Base-by-base conservation (phyloP, 2,329 filamentous ascomycete genomes). In the Aureobasidium uvarum region DNA sequence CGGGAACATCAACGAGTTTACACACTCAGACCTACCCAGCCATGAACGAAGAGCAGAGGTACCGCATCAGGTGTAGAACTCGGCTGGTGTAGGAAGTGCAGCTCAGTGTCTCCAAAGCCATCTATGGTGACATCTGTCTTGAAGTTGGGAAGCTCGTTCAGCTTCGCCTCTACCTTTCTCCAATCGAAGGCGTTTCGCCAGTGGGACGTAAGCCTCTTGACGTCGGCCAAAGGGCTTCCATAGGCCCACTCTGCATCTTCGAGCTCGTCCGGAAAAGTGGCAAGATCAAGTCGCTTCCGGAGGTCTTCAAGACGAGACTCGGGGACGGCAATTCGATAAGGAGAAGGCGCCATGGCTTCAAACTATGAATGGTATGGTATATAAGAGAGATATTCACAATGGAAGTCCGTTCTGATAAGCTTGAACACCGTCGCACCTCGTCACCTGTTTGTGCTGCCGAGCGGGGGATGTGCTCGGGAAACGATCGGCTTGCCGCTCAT, bases 41-140 rank as follows among this genome's bases (percentile, higher is more conserved):
- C 87, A 72, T 90, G 88, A n/a, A 81, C 79, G 72, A 91, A 90
- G 0, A 91, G 73, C 36, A 91, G 72, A 0, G 89, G 88, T 48
- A 91, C 84, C 1, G 86, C 85, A 23, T 79, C 78, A 20, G 38
- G 18, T 1, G 80, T 69, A 2, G 77, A 77, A 69, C 83, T 86
- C 62, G 74, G 79, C 69, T 87, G 80, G 71, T 89, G 85, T 2
- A 90, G 74, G 72, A 87, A 89, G 75, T 91, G 88, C 3, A 90
- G 78, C 39, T 86, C 79, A 56, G 89, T 72, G 0, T 80, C 77
- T 1, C 81, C 86, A 69, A 87, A 89, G 0, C 83, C 85, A 13
- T 85, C 80, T 0, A 89, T 81, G 0, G 77, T 69, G 8, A 90
- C 77, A 1, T 71, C 72, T 0, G 82, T 83, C 1, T 77, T 80